Evolutionary conservation across 176 grass and related monocot species (phyloP).

Genomic region (Phyllostachys edulis): DNA sequence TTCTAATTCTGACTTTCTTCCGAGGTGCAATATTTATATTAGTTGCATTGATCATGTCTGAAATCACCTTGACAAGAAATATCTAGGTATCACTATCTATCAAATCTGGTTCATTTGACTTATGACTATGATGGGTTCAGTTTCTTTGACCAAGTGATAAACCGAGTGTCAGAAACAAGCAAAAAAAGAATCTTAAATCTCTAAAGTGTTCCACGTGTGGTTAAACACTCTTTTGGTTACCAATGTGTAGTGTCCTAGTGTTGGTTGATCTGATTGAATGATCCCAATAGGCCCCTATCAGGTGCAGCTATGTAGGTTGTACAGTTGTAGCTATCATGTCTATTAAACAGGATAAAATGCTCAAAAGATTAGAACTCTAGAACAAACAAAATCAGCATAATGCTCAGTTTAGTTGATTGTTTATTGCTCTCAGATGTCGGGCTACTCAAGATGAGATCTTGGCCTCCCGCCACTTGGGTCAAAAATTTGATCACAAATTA

Average conservation of each 20-base stretch:
- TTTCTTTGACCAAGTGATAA: constrained; percentile 12
- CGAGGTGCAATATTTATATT: not conserved
- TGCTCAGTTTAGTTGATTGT: too few relatives aligned
- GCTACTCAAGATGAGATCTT: too few relatives aligned
- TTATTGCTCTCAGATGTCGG: too few relatives aligned
- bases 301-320: constrained; percentile 5
- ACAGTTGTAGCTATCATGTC: constrained; percentile 21
- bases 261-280: constrained; percentile 25
- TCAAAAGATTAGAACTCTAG: too few relatives aligned
- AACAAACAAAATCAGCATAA: too few relatives aligned
- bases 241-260: not conserved
- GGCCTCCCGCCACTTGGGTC: too few relatives aligned
- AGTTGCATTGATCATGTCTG: not conserved
- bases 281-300: constrained; percentile 1
- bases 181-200: constrained; percentile 27
- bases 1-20: not conserved
- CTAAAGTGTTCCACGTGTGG: not conserved
- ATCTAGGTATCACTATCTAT: not conserved
- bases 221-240: constrained; percentile 10
- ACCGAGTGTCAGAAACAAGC: not conserved
- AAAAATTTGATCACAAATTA: too few relatives aligned
- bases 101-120: not conserved
- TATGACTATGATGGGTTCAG: not conserved
- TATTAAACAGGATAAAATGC: too few relatives aligned
- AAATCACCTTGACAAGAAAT: not conserved